Evolutionary conservation across 1,284 basidiomycete genomes (phyloP), one percentile per base, ranked within the genome.

Genomic region (Bjerkandera adusta): DNA sequence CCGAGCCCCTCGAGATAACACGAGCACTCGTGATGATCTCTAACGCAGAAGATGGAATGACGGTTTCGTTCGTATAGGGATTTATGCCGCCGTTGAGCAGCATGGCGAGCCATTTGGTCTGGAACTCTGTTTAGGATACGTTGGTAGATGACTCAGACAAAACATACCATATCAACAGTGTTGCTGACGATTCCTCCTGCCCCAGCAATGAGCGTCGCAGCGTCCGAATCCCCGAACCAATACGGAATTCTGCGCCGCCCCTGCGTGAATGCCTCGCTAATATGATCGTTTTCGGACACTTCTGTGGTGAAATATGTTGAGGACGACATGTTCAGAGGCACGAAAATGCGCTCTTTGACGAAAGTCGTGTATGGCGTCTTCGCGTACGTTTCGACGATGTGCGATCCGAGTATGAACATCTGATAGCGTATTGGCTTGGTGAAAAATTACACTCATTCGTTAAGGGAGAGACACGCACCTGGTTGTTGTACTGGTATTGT

Each of bases 301-400:
- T 65, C 61, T 4, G 60, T 59, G 1, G 69, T 60, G 12, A 66
- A 70, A 53, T 68, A 76, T 0, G 73, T 75, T 0, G 74, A 68
- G 0, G 66, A 57, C 0, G 63, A 57, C 74, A 77, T 75, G 27
- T 67, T 65, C 5, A 75, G 63, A 0, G 73, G 72, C 8, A 53
- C 44, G 49, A 75, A 72, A 1, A 79, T 62, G 32, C 72, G 63
- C 27, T 69, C 50, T 10, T 57, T 36, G 45, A 77, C 63, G 49
- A 72, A 77, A 0, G 65, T 61, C 34, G 66, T 65, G 47, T 67
- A 71, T 3, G 60, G 26, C 33, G 47, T 54, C 10, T 52, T 57
- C 2, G 66, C 42, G 32, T 64, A 68, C 29, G 46, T 62, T 4
- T 54, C 43, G 20, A 71, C 47, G 3, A 71, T 51, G 27, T 65